Percentiles rank a stretch among this genome's conserved stretches.
These are phyloP conservation scores for Daldinia grandis DNA, from an alignment of 495 filamentous ascomycete genomes.

Conservation along the genomic window DNA sequence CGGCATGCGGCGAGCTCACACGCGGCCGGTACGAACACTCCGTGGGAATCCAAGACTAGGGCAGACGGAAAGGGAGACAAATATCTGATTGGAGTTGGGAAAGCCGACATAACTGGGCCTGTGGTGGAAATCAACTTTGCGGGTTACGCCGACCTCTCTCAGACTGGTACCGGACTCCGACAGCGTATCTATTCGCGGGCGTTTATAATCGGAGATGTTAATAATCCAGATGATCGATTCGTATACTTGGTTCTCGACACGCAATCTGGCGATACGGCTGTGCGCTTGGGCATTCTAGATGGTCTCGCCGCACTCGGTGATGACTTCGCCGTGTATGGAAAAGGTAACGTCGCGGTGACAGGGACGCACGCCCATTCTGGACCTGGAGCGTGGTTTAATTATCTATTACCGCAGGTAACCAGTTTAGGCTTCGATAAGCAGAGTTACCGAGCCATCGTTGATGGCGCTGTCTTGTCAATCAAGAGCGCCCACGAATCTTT, in stretches of 20 bases:
- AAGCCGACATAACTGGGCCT: slow-evolving; percentile 93
- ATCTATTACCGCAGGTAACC: slow-evolving; percentile 92
- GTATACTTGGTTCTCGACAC: slow-evolving; percentile 88
- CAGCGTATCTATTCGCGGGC: slow-evolving; percentile 88
- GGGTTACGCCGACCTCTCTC: slow-evolving; percentile 81
- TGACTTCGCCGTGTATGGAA: slow-evolving; percentile 67
- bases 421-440: slow-evolving; percentile 85
- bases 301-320: slow-evolving; percentile 67
- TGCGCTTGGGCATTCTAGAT: slow-evolving; percentile 83
- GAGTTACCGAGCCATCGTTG: slow-evolving; percentile 89
- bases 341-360: slow-evolving; percentile 84
- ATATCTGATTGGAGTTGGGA: slow-evolving; percentile 88
- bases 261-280: slow-evolving; percentile 85
- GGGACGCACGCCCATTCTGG: slow-evolving; percentile 95
- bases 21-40: slow-evolving; percentile 13
- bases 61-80: slow-evolving; percentile 54
- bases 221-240: slow-evolving; percentile 75
- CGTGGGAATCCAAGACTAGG: slow-evolving; percentile 29
- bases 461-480: slow-evolving; percentile 85
- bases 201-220: slow-evolving; percentile 84
- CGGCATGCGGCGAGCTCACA: not conserved
- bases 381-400: slow-evolving; percentile 95
- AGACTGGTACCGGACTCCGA: slow-evolving; percentile 81
- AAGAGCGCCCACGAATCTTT: slow-evolving; percentile 81
- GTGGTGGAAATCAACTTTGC: slow-evolving; percentile 62